These are phyloP conservation scores for Dactylonectria macrodidyma DNA, from an alignment of 2,329 filamentous ascomycete species.

Conservation along the genomic window DNA sequence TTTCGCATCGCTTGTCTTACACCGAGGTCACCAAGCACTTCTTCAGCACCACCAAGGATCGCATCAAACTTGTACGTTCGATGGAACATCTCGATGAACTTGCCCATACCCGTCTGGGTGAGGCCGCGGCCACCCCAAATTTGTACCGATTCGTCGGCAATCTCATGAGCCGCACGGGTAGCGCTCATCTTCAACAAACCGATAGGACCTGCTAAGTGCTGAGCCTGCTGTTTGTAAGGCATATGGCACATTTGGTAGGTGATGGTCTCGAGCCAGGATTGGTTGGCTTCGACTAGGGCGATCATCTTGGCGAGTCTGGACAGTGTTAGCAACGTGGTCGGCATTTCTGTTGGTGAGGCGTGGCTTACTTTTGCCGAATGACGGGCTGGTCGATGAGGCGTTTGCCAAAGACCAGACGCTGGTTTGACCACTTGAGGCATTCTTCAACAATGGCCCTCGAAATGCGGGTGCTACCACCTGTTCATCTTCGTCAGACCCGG, in stretches of 20 bases:
- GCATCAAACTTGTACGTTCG: conserved; percentile 87
- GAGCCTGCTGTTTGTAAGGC: conserved; percentile 82
- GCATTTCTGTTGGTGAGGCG: not conserved
- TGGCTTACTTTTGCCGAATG: conserved; percentile 80
- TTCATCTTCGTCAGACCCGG: conserved; percentile 27
- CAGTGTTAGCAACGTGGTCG: conserved; percentile 19
- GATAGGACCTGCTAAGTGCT: conserved; percentile 84
- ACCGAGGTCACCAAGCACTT: conserved; percentile 85
- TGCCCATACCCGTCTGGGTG: conserved; percentile 87
- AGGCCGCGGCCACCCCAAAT: conserved; percentile 88
- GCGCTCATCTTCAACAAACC: conserved; percentile 85
- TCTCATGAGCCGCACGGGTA: conserved; percentile 84
- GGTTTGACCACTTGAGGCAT: conserved; percentile 90
- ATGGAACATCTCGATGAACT: conserved; percentile 87
- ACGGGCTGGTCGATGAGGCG: conserved; percentile 86
- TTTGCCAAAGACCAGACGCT: conserved; percentile 88
- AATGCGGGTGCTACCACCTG: conserved; percentile 72
- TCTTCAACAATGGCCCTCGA: conserved; percentile 83
- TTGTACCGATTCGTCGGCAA: conserved; percentile 87
- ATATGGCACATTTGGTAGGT: conserved; percentile 92
- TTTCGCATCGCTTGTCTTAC: conserved; percentile 87
- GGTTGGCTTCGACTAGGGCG: conserved; percentile 83
- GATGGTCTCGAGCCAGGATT: conserved; percentile 87
- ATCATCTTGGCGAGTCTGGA: conserved; percentile 87
- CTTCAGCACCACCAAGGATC: conserved; percentile 85